Base-by-base conservation (phyloP, 345 rosid genomes). In the Passiflora organensis region DNA sequence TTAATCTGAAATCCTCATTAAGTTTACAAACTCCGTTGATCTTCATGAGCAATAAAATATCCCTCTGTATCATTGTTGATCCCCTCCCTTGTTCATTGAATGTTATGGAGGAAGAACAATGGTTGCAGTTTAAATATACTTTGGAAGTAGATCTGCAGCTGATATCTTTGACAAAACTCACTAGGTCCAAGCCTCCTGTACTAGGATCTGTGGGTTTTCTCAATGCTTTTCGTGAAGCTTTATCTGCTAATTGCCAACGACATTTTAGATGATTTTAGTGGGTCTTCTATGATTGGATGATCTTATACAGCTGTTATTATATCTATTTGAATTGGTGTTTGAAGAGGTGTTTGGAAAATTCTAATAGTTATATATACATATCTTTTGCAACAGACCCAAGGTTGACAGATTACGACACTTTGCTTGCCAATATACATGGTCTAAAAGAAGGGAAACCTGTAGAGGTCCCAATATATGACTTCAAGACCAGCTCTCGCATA, bases 391-490 rank as follows among this genome's bases (percentile, higher is more conserved):
- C 90, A 93, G 99, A 93, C 54, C 99, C 99, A 13, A 82, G 96
- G 37, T 65, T 93, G 94, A 89, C 95, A 9, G 99, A 93, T 73
- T 93, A 93, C 72, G 84, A 78, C 50, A 81, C 94, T 34, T 83
- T 93, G 71, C 95, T 93, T 36, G 83, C 83, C 32, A 93, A 93
- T 76, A 76, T 93, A 51, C 89, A 72, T 19, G 94, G 89, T 51
- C 66, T 93, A 32, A 86, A 71, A 75, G 96, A 72, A 16, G 99
- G 99, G 60, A 89, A 84, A 73, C 71, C 94, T 43, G 88, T 80
- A 68, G 77, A 89, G 76, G 95, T 86, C 68, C 99, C 99, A 14
- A 59, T 89, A 46, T 93, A 93, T 42, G 96, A 93, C 80, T 89
- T 86, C 87, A 93, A 93, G 82, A 64, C 89, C 17, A 93, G 99